phyloP scores from a whole-genome alignment of 352 stramenopile genomes.

The Phytophthora europaea region DNA sequence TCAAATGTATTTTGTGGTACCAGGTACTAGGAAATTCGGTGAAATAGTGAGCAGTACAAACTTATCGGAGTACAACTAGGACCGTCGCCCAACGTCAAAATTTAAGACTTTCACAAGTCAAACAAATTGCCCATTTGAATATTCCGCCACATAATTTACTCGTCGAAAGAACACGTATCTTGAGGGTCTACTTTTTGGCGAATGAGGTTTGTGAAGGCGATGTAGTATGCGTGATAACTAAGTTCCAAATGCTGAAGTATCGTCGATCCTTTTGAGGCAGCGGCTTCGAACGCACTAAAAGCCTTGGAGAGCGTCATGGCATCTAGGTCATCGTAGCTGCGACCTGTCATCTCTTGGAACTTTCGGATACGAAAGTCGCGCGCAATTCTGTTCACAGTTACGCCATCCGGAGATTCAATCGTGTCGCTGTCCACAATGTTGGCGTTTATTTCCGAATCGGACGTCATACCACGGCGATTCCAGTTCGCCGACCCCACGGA shows the following conservation, averaged over 20 bases:
- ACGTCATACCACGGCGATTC: conserved; percentile 55
- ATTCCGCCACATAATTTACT: background rate
- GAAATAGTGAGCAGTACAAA: no score
- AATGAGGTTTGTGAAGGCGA: conserved; percentile 15
- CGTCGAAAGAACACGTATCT: conserved; percentile 13
- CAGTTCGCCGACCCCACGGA: conserved; percentile 68
- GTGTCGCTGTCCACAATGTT: conserved; percentile 56
- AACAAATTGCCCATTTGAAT: no score
- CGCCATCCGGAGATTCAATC: conserved; percentile 29
- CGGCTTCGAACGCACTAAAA: conserved; percentile 40
- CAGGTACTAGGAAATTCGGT: no score
- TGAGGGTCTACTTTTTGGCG: conserved; percentile 27
- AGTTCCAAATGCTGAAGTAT: conserved; percentile 40
- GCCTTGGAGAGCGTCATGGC: conserved; percentile 54
- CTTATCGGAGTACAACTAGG: no score
- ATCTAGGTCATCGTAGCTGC: conserved; percentile 46
- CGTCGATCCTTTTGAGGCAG: conserved; percentile 24
- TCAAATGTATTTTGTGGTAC: no score
- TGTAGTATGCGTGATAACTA: conserved; percentile 2
- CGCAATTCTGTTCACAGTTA: conserved; percentile 48
- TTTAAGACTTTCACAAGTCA: no score
- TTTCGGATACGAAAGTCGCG: conserved; percentile 67
- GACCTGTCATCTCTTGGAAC: conserved; percentile 65
- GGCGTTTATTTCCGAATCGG: conserved; percentile 61
- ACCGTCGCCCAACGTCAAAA: no score